phyloP scores from a whole-genome alignment of 2,329 filamentous ascomycete genomes.

The Purpureocillium takamizusanense region DNA sequence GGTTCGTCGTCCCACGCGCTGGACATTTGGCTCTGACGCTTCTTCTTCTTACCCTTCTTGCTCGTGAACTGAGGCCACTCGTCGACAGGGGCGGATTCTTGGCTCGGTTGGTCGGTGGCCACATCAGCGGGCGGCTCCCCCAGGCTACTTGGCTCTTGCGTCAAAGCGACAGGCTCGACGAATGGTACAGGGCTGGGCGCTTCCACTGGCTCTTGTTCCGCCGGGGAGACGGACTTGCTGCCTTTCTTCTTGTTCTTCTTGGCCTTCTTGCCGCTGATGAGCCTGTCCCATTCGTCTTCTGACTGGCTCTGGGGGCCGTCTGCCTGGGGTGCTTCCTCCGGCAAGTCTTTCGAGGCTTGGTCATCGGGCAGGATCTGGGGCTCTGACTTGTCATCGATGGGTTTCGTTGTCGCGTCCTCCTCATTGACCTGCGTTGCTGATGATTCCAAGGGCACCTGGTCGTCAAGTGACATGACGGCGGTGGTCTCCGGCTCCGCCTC shows the following conservation, averaged over 20 bases:
- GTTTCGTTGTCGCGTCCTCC: too few species aligned
- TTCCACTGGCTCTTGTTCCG: neutral
- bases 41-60: slow-evolving; percentile 9
- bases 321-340: neutral
- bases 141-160: slow-evolving; percentile 2
- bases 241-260: slow-evolving; percentile 22
- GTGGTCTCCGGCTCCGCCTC: neutral
- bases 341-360: neutral
- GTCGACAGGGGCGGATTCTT: neutral
- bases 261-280: slow-evolving; percentile 13
- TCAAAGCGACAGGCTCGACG: neutral
- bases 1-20: neutral
- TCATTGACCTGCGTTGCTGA: neutral
- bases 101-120: neutral
- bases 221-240: slow-evolving; percentile 12
- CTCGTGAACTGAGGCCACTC: slow-evolving; percentile 1
- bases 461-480: neutral
- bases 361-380: neutral
- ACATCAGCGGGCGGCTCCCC: neutral
- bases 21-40: slow-evolving; percentile 2
- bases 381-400: neutral
- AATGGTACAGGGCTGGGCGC: neutral
- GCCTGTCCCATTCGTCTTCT: slow-evolving; percentile 10
- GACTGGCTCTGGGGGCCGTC: slow-evolving; percentile 3
- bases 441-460: neutral